Base-by-base conservation (phyloP, 2,329 filamentous ascomycete genomes). In the Neobulgaria alba region DNA sequence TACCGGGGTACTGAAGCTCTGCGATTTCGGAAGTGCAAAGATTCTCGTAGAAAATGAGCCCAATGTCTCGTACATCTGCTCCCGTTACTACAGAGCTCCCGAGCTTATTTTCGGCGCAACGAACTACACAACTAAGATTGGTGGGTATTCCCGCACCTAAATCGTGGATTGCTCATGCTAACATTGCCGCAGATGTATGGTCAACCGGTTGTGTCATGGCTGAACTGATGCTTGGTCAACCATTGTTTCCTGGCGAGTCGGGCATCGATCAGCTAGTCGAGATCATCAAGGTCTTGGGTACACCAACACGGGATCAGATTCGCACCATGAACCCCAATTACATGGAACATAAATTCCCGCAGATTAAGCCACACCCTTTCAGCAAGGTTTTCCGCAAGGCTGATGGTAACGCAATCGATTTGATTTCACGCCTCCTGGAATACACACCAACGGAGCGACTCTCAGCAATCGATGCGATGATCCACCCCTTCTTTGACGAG, bases 241-340 rank as follows among this genome's bases (percentile, higher is more conserved):
- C 92, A 8, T 73, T 98, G 47, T 98, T 98, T 73, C 92, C 92
- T 18, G 92, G 92, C 57, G 92, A 98, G 66, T 98, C 92, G 35
- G 92, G 92, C 50, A 98, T 98, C 58, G 92, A 98, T 62, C 92
- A 98, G 63, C 72, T 98, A 36, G 92, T 98, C 33, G 92, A 98
- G 67, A 98, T 98, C 62, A 98, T 98, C 74, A 98, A 98, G 69
- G 90, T 98, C 39, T 71, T 98, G 46, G 92, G 92, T 45, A 98
- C 92, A 14, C 92, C 92, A 14, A 96, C 92, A 26, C 78, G 92
- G 51, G 92, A 98, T 64, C 92, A 98, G 66, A 98, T 98, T 59
- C 85, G 92, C 55, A 98, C 92, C 52, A 98, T 98, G 92, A 98
- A 98, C 67, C 92, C 92, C 45, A 98, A 98, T 67, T 98, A 98